phyloP scores from a whole-genome alignment of 495 filamentous ascomycete genomes.

The Xeromyces bisporus region DNA sequence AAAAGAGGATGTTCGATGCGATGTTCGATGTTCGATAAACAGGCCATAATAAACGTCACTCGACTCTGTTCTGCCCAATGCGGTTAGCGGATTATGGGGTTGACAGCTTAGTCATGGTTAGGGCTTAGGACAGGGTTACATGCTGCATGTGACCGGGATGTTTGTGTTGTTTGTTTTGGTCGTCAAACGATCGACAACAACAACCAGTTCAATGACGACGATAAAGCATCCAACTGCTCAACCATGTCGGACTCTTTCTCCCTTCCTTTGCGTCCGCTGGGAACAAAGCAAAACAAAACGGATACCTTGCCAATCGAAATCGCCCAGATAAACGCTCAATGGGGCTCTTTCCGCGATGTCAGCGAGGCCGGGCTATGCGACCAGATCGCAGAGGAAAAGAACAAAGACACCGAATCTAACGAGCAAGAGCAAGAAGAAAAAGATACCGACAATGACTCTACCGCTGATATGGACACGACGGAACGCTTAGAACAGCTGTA shows the following conservation, averaged over 20 bases:
- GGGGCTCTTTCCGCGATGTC: slow-evolving; percentile 55
- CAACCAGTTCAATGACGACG: no score
- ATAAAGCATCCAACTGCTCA: no score
- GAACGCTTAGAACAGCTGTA: slow-evolving; percentile 27
- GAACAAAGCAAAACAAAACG: slow-evolving; percentile 34
- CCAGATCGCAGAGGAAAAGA: slow-evolving; percentile 37
- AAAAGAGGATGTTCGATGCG: neutral
- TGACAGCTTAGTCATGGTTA: no score
- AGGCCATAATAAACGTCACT: no score
- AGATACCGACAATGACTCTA: slow-evolving; percentile 13
- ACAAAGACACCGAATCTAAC: slow-evolving; percentile 18
- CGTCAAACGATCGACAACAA: no score
- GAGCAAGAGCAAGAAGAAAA: no score
- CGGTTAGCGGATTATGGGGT: no score
- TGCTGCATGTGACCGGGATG: no score
- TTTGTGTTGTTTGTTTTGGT: no score
- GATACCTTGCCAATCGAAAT: slow-evolving; percentile 54
- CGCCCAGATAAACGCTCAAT: slow-evolving; percentile 53
- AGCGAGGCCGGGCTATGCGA: slow-evolving; percentile 43
- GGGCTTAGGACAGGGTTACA: no score
- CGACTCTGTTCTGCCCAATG: no score
- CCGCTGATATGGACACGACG: slow-evolving; percentile 17
- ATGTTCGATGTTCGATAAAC: neutral
- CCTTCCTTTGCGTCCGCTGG: slow-evolving; percentile 49
- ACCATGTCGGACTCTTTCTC: slow-evolving; percentile 32